Evolutionary conservation across 768 basidiomycete species (phyloP).

Genomic region (Naganishia friedmannii): DNA sequence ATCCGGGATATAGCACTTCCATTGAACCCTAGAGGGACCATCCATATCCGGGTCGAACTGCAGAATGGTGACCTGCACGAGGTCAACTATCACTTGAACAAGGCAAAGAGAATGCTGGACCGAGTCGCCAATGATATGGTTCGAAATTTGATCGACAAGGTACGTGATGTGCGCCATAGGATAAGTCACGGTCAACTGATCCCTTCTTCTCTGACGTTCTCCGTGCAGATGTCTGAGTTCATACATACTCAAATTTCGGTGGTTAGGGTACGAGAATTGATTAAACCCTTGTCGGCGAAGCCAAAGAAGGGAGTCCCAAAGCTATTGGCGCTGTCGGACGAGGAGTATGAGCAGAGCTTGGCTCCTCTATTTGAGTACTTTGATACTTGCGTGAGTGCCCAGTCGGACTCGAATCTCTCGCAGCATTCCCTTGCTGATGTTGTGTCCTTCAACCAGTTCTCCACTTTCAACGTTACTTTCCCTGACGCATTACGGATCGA

Average conservation of each 20-base stretch:
- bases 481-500: constrained; percentile 34
- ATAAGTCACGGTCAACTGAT: not conserved
- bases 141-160: constrained; percentile 41
- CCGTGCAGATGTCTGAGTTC: constrained; percentile 43
- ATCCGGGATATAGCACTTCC: constrained; percentile 44
- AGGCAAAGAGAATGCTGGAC: constrained; percentile 42
- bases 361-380: constrained; percentile 47
- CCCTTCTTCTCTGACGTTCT: not conserved
- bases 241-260: constrained; percentile 35
- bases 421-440: not conserved
- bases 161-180: not conserved
- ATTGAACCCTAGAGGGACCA: constrained; percentile 42
- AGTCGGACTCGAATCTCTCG: too few relatives aligned
- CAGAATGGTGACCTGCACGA: constrained; percentile 47
- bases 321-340: constrained; percentile 32
- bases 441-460: constrained; percentile 38
- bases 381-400: constrained; percentile 45
- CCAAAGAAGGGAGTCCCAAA: constrained; percentile 38
- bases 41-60: constrained; percentile 45
- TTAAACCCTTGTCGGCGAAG: constrained; percentile 44
- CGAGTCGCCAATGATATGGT: constrained; percentile 44
- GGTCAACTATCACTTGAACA: constrained; percentile 41
- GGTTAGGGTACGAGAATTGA: constrained; percentile 33
- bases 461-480: constrained; percentile 47
- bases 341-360: constrained; percentile 45